Percentiles rank a stretch among this genome's conserved stretches.
Evolutionary conservation across 768 basidiomycete species (phyloP).

Genomic region (Russula emetica): DNA sequence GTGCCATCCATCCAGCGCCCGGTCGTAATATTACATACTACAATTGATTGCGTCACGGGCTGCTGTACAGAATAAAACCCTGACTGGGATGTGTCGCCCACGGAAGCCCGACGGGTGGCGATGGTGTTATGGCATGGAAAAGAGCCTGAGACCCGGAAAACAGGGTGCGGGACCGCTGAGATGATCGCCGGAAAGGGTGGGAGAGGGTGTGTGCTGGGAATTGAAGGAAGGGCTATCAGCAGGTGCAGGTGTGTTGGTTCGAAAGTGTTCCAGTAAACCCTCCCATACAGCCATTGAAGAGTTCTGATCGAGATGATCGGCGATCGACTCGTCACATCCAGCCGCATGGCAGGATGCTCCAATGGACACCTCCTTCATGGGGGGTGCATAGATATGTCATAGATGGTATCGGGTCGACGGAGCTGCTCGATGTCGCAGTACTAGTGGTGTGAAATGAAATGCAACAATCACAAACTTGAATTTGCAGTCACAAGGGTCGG

Average conservation of each 20-base stretch:
- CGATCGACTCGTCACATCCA: constrained; percentile 5
- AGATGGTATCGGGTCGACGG: not conserved
- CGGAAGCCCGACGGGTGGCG: not conserved
- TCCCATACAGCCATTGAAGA: too few relatives aligned
- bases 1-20: constrained; percentile 1
- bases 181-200: not conserved
- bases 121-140: not conserved
- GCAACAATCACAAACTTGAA: not conserved
- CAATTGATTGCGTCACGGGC: constrained; percentile 9
- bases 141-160: not conserved
- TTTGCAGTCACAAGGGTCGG: not conserved
- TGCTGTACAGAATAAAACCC: not conserved
- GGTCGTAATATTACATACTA: not conserved
- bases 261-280: not conserved
- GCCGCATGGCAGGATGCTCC: not conserved
- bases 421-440: not conserved
- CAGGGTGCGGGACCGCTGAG: not conserved
- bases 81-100: not conserved
- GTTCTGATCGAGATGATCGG: constrained; percentile 8
- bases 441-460: not conserved
- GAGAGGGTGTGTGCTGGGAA: not conserved
- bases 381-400: not conserved
- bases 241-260: not conserved
- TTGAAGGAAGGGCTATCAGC: too few relatives aligned
- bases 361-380: too few relatives aligned